A percentile compares a stretch with the other conserved stretches of the same genome.
Evolutionary conservation across 345 rosid species (phyloP).

Genomic region (Syzygium oleosum): DNA sequence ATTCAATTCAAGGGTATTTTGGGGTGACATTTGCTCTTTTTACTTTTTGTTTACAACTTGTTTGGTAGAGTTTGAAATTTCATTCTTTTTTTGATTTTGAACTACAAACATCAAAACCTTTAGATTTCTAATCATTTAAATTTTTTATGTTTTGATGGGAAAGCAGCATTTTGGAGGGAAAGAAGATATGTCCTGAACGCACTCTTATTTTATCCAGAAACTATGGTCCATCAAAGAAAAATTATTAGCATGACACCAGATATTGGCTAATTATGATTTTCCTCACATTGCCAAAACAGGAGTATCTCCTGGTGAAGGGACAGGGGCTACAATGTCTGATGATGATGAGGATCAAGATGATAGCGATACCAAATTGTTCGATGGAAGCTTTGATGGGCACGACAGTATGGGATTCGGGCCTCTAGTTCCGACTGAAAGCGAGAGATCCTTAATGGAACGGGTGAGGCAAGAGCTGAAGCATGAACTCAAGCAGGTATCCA

Average conservation of each 20-base stretch:
- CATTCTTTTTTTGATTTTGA: neutral
- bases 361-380: constrained; percentile 47
- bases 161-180: neutral
- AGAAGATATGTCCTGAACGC: neutral
- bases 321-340: constrained; percentile 86
- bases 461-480: constrained; percentile 82
- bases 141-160: neutral
- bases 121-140: neutral
- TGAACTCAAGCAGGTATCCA: constrained; percentile 71
- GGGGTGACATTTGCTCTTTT: neutral
- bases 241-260: neutral
- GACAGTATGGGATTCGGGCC: constrained; percentile 83
- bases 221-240: neutral
- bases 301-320: constrained; percentile 72
- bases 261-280: neutral
- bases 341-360: constrained; percentile 75
- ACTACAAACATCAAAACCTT: neutral
- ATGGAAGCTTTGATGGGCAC: constrained; percentile 36
- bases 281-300: constrained; percentile 28
- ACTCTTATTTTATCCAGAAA: neutral
- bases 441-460: constrained; percentile 86
- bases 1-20: neutral
- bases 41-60: neutral
- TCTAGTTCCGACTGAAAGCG: constrained; percentile 70
- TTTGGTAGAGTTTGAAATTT: neutral